Percentiles rank a stretch among this genome's conserved stretches.
Evolutionary conservation across 768 basidiomycete species (phyloP).

Genomic region (Hemileccinum rubropunctum): DNA sequence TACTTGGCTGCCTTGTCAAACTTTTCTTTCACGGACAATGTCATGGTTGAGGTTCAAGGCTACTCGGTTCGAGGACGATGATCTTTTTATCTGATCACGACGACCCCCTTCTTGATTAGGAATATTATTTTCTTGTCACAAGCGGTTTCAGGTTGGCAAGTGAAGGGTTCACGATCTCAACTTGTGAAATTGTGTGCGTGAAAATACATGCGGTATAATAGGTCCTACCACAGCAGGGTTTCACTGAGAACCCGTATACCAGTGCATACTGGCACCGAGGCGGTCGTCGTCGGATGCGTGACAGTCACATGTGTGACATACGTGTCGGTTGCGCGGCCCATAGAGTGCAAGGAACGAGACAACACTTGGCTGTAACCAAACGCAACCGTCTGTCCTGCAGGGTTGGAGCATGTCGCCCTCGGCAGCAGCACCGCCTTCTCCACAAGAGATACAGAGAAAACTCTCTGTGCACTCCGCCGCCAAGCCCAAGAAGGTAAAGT

Average conservation of each 20-base stretch:
- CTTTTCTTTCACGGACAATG: conserved; percentile 44
- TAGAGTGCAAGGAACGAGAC: conserved; percentile 2
- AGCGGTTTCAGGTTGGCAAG: conserved; percentile 4
- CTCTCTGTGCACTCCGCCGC: conserved; percentile 71
- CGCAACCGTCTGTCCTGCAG: conserved; percentile 1
- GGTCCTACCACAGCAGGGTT: too few species aligned
- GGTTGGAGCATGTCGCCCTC: conserved; percentile 26
- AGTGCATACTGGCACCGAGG: too few species aligned
- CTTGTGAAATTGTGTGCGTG: too few species aligned
- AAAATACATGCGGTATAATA: too few species aligned
- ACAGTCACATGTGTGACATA: conserved; percentile 23
- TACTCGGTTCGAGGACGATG: neutral
- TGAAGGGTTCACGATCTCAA: too few species aligned
- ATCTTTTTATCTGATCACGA: conserved; percentile 19
- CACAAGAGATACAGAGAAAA: conserved; percentile 84
- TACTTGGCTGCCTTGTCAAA: conserved; percentile 76
- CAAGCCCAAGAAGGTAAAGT: conserved; percentile 47
- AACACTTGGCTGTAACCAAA: conserved; percentile 15
- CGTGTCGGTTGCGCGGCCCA: conserved; percentile 20
- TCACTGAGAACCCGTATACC: too few species aligned
- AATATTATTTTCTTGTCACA: conserved; percentile 4
- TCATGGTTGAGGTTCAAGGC: conserved; percentile 45
- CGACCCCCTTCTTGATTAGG: conserved; percentile 4
- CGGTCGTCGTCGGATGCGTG: conserved; percentile 6
- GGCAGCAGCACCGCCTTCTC: conserved; percentile 62